Percentiles rank a stretch among this genome's conserved stretches.
Evolutionary conservation across 176 grass and related monocot genomes (phyloP).

Genomic region (Musa acuminata): DNA sequence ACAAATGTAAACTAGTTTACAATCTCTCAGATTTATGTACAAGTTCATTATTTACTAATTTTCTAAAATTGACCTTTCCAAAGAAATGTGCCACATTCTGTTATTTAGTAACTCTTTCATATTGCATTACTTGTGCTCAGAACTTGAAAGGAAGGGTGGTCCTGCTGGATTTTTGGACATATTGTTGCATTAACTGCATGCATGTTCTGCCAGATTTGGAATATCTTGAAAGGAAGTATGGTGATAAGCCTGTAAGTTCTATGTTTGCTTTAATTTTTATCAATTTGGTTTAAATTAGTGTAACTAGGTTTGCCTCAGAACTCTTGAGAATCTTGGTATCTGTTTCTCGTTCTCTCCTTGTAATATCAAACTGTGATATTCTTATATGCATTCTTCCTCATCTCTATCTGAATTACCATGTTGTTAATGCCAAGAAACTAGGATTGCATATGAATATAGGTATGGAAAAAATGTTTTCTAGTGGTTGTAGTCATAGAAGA

Average conservation of each 20-base stretch:
- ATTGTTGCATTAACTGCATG: conserved; percentile 99
- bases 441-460: too few species aligned
- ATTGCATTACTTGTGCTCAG: conserved; percentile 30
- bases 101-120: not conserved
- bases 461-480: too few species aligned
- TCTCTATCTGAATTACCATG: too few species aligned
- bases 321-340: not conserved
- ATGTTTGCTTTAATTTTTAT: not conserved
- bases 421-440: too few species aligned
- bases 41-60: not conserved
- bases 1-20: not conserved
- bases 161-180: conserved; percentile 96
- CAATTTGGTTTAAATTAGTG: not conserved
- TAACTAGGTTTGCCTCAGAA: not conserved
- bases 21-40: not conserved
- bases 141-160: conserved; percentile 88
- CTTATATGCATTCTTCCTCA: not conserved
- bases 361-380: not conserved
- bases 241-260: conserved; percentile 70
- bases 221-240: conserved; percentile 82
- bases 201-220: conserved; percentile 95
- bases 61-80: not conserved
- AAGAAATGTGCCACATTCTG: not conserved
- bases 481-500: not conserved
- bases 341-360: not conserved